Base-by-base conservation (phyloP, 139 green algal species). In the Spirogloea muscicola region DNA sequence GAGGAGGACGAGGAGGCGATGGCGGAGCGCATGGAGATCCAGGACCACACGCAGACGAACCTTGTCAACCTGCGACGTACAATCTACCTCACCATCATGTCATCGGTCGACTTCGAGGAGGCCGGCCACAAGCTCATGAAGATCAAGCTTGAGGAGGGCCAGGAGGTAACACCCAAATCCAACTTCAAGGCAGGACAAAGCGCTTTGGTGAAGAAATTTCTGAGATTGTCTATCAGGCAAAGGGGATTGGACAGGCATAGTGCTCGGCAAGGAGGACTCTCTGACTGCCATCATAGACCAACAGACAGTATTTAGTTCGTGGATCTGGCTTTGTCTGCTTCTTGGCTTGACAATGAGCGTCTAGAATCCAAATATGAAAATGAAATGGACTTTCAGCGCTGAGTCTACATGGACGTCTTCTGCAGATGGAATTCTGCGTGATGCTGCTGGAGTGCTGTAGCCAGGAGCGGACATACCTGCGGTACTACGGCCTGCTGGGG, bases 11-110 rank as follows among this genome's bases (percentile, higher is more conserved):
- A 85, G 42, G 82, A 87, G 34, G 74, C 69, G 34, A 81, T 87
- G 2, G 87, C 88, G 25, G 74, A 87, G 51, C 68, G 76, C 16
- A 67, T 80, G 64, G 25, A 71, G 51, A 82, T 82, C 58, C 60
- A 37, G 1, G 75, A 82, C 44, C 21, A 64, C 44, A 98, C 93
- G 1, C 74, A 90, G 60, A 97, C 92, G 37, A 91, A 97, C 46
- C 64, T 96, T 57, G 91, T 98, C 51, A 98, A 98, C 85, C 84
- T 99, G 80, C 76, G 94, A 40, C 91, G 94, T 33, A 98, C 94
- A 43, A 98, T 99, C 80, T 99, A 99, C 85, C 86, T 99, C 21
- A 98, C 94, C 42, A 96, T 99, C 84, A 99, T 99, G 94, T 91
- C 82, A 2, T 89, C 85, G 2, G 77, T 98, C 57, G 90, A 97